Conservation (phyloP, 192 early-diverging fungal species). For the Coemansia furcata region DNA sequence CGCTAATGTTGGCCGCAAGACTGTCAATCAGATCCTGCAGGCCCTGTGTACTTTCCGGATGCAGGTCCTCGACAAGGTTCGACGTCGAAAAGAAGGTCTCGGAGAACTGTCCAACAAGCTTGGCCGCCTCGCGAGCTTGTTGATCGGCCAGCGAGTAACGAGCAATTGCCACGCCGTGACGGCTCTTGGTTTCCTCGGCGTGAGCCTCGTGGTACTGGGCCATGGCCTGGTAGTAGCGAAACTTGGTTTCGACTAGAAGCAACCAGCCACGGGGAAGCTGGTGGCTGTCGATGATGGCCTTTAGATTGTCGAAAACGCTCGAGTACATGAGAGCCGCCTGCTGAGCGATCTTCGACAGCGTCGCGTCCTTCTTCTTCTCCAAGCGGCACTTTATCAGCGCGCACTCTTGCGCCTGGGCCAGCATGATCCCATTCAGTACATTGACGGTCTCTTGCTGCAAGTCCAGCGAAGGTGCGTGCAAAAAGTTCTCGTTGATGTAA, state of each 20-base stretch:
- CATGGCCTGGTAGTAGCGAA: slow-evolving; percentile 81
- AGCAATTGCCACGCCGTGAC: slow-evolving; percentile 84
- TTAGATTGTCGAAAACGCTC: slow-evolving; percentile 70
- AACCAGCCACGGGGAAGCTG: slow-evolving; percentile 83
- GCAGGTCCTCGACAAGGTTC: slow-evolving; percentile 58
- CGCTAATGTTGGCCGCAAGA: slow-evolving; percentile 62
- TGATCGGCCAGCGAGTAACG: slow-evolving; percentile 76
- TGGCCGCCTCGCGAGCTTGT: slow-evolving; percentile 79
- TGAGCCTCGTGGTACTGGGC: slow-evolving; percentile 84
- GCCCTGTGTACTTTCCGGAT: slow-evolving; percentile 64
- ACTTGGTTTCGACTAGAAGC: slow-evolving; percentile 83
- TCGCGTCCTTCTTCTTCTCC: slow-evolving; percentile 83
- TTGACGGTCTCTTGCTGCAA: slow-evolving; percentile 88
- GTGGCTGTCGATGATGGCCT: slow-evolving; percentile 60
- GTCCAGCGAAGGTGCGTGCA: slow-evolving; percentile 93
- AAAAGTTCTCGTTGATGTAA: slow-evolving; percentile 97
- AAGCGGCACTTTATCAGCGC: slow-evolving; percentile 80
- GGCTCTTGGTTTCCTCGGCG: slow-evolving; percentile 69
- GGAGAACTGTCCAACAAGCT: slow-evolving; percentile 62
- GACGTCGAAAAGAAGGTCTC: slow-evolving; percentile 63
- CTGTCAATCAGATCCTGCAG: slow-evolving; percentile 74
- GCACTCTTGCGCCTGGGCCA: slow-evolving; percentile 94
- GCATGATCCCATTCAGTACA: slow-evolving; percentile 79
- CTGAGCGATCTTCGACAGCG: slow-evolving; percentile 89
- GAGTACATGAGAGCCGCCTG: slow-evolving; percentile 76